These are phyloP conservation scores for Grosmannia serpens DNA, from an alignment of 2,329 filamentous ascomycete genomes.

Conservation along the genomic window DNA sequence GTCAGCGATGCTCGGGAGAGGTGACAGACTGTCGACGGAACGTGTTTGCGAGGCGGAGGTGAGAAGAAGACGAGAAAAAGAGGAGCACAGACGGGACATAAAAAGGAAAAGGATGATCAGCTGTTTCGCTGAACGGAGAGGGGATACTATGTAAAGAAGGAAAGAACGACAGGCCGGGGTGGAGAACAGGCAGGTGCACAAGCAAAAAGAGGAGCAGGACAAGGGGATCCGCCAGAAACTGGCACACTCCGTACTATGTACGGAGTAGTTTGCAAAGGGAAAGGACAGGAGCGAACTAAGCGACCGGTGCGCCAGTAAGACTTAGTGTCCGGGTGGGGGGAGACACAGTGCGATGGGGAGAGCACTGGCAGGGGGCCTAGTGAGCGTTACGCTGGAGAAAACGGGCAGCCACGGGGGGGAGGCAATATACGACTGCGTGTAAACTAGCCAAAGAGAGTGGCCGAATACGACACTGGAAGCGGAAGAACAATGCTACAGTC, in stretches of 20 bases:
- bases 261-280: too few species aligned
- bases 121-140: neutral
- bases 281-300: neutral
- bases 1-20: neutral
- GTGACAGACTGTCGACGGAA: neutral
- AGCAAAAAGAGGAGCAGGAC: neutral
- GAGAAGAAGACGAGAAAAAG: neutral
- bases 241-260: neutral
- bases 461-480: too few species aligned
- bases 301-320: neutral
- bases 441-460: too few species aligned
- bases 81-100: neutral
- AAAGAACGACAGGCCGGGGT: conserved; percentile 1
- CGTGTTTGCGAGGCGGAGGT: neutral
- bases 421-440: too few species aligned
- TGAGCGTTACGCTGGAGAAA: neutral
- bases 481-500: too few species aligned
- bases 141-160: neutral
- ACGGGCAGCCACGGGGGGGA: too few species aligned
- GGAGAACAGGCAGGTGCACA: neutral
- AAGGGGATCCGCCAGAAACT: neutral
- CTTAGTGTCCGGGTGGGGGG: neutral
- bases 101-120: neutral
- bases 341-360: neutral
- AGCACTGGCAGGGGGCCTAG: neutral